Percentiles rank a stretch among this genome's conserved stretches.
phyloP scores from a whole-genome alignment of 345 rosid species.

The Xanthoceras sorbifolium region DNA sequence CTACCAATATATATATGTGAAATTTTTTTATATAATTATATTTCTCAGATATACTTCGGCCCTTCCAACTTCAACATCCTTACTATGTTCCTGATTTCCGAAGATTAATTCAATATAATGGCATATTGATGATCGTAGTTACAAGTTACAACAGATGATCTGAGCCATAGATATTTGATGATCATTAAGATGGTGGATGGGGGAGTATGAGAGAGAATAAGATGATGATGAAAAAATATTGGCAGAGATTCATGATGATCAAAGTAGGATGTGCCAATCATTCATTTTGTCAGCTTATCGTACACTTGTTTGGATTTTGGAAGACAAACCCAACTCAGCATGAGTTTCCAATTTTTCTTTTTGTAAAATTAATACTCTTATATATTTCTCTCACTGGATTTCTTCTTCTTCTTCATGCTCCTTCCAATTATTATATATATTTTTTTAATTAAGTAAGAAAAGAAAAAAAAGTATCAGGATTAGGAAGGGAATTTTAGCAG shows the following conservation, averaged over 20 bases:
- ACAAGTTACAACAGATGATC: neutral
- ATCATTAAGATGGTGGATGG: neutral
- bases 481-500: neutral
- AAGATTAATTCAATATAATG: too few relatives aligned
- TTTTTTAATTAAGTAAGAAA: too few relatives aligned
- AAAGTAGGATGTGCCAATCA: neutral
- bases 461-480: neutral
- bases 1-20: too few relatives aligned
- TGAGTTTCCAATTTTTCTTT: neutral
- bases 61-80: too few relatives aligned
- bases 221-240: neutral
- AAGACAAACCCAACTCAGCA: constrained; percentile 9
- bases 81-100: too few relatives aligned
- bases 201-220: neutral
- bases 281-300: constrained; percentile 7
- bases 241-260: constrained; percentile 9
- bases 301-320: constrained; percentile 6
- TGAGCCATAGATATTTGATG: neutral
- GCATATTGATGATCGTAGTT: too few relatives aligned
- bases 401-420: neutral
- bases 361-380: neutral
- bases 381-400: neutral
- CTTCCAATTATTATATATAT: neutral
- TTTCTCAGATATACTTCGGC: too few relatives aligned
- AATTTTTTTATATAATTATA: too few relatives aligned